Percentiles rank a stretch among this genome's conserved stretches.
phyloP scores from a whole-genome alignment of 2,329 filamentous ascomycete genomes.

The Fusarium goolgardi region DNA sequence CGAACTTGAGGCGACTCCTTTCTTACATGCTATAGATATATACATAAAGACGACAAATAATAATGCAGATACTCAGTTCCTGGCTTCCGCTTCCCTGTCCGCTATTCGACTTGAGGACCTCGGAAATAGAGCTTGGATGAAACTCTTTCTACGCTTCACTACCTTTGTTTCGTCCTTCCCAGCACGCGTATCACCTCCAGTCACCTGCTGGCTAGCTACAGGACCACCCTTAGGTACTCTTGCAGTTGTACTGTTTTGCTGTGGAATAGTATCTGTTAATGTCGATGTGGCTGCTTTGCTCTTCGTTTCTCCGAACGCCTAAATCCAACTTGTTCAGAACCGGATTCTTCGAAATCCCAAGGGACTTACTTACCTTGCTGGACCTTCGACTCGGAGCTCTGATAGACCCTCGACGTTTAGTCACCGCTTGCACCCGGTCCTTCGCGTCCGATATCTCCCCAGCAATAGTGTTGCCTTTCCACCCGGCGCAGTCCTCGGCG shows the following conservation, averaged over 20 bases:
- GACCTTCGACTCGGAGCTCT: constrained; percentile 31
- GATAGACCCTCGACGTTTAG: constrained; percentile 13
- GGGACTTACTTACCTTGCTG: constrained; percentile 37
- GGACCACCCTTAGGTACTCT: not conserved
- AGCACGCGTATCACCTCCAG: not conserved
- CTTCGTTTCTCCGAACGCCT: constrained; percentile 24
- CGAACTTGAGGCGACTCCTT: no score
- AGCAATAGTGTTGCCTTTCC: constrained; percentile 75
- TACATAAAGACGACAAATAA: not conserved
- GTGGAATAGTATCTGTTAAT: not conserved
- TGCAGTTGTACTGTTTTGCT: not conserved
- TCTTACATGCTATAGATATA: not conserved
- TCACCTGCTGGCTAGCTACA: not conserved
- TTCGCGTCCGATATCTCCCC: constrained; percentile 64
- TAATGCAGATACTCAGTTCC: not conserved
- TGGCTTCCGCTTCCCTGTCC: not conserved
- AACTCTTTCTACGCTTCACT: constrained; percentile 59
- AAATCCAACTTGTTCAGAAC: constrained; percentile 4
- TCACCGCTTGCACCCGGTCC: constrained; percentile 6
- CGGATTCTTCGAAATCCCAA: no score
- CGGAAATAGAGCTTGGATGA: constrained; percentile 58
- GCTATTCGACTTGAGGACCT: constrained; percentile 21
- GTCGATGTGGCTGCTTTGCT: not conserved
- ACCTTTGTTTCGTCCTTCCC: constrained; percentile 18
- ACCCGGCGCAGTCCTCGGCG: constrained; percentile 77